Evolutionary conservation across 257 asterid genomes (phyloP).

Genomic region (Primulina eburnea): DNA sequence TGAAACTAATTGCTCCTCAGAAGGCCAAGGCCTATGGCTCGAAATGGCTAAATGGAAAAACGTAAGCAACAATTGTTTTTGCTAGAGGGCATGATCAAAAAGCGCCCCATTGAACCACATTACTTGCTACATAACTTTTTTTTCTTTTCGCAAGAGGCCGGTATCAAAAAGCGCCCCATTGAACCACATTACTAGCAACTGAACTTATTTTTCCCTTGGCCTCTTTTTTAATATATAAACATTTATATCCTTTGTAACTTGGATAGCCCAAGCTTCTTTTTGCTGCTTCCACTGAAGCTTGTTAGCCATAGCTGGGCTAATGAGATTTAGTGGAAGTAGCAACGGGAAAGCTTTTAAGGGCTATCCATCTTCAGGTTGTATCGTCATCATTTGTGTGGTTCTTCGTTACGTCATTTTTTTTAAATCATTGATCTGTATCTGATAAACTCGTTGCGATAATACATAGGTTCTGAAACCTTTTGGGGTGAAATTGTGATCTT

Average conservation of each 20-base stretch:
- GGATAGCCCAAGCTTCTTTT: conserved; percentile 94
- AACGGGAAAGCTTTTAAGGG: conserved; percentile 97
- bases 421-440: background rate
- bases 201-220: background rate
- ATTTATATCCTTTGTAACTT: conserved; percentile 26
- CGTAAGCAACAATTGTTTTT: background rate
- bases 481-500: no score
- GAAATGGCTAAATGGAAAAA: conserved; percentile 34
- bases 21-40: conserved; percentile 39
- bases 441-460: background rate
- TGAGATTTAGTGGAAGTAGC: conserved; percentile 97
- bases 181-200: background rate
- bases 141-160: background rate
- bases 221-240: background rate
- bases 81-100: background rate
- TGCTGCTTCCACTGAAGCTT: conserved; percentile 92
- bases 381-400: background rate
- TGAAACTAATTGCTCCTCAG: conserved; percentile 48
- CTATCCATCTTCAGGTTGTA: conserved; percentile 49
- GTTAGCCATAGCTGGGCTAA: conserved; percentile 63
- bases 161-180: background rate
- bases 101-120: background rate
- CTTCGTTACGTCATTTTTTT: background rate
- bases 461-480: background rate
- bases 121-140: background rate